Percentiles rank a stretch among this genome's conserved stretches.
Evolutionary conservation across 1,139 yeast species (phyloP).

Genomic region (Groenewaldozyma auringiensis): DNA sequence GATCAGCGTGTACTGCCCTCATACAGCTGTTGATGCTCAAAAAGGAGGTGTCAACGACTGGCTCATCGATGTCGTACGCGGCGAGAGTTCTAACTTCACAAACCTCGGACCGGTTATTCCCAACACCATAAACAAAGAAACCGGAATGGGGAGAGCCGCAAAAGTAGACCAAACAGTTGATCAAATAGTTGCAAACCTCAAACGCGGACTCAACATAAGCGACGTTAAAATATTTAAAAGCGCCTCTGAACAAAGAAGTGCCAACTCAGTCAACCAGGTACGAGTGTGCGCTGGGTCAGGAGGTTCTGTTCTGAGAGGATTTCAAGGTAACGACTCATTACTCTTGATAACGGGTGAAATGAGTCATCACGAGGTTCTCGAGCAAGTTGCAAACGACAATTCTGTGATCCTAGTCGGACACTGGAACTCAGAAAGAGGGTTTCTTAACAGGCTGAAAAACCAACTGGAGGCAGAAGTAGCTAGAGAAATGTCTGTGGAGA

Average conservation of each 20-base stretch:
- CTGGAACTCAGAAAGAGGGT: conserved; percentile 88
- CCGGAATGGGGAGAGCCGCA: conserved; percentile 75
- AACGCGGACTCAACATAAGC: conserved; percentile 43
- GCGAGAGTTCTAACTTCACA: conserved; percentile 6
- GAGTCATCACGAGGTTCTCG: conserved; percentile 84
- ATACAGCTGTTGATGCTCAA: conserved; percentile 93
- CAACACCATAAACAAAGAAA: conserved; percentile 32
- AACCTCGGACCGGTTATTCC: conserved; percentile 11
- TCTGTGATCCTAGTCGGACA: conserved; percentile 77
- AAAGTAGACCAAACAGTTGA: conserved; percentile 37
- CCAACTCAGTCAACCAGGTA: conserved; percentile 30
- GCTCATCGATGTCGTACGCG: conserved; percentile 57
- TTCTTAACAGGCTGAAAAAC: conserved; percentile 43
- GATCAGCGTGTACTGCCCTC: conserved; percentile 88
- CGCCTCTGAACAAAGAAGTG: conserved; percentile 26
- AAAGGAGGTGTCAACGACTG: conserved; percentile 90
- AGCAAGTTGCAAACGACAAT: conserved; percentile 62
- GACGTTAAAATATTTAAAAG: conserved; percentile 61
- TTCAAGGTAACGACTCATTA: conserved; percentile 49
- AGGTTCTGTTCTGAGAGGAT: conserved; percentile 52
- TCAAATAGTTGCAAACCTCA: conserved; percentile 47
- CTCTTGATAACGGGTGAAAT: conserved; percentile 84
- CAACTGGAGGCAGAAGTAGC: conserved; percentile 43
- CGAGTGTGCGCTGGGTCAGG: conserved; percentile 98
- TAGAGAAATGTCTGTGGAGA: no score